Evolutionary conservation across 2,329 filamentous ascomycete genomes (phyloP), one percentile per base, ranked within the genome.

Genomic region (Epichloe bromicola): DNA sequence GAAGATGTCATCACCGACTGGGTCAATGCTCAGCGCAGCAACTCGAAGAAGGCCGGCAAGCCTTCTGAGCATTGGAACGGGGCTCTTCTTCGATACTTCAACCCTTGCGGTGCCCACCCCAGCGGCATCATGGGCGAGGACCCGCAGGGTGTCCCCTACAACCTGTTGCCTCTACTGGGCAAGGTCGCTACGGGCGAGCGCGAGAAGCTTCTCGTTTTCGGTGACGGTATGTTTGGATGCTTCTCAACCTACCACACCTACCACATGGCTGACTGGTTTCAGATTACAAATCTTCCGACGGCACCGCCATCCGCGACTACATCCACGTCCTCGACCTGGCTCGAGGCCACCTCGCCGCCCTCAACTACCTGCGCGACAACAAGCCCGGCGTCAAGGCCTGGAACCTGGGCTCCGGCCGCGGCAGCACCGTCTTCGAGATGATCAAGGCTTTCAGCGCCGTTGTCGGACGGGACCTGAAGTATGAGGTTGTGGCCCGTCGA

Each of bases 81-180:
- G 52, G 93, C 91, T 41, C 75, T 97, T 58, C 77, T 98, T 61
- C 82, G 93, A 61, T 98, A 98, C 75, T 98, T 98, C 76, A 98
- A 98, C 78, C 93, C 93, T 33, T 88, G 86, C 52, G 93, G 93
- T 62, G 85, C 89, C 51, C 93, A 98, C 70, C 93, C 94, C 46
- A 91, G 82, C 62, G 94, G 93, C 52, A 82, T 98, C 68, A 95
- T 98, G 89, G 93, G 93, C 60, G 93, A 98, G 74, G 93, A 98
- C 69, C 93, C 93, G 44, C 85, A 95, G 67, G 93, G 93, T 53
- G 81, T 96, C 20, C 93, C 93, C 1, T 97, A 88, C 78, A 98
- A 98, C 74, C 77, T 98, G 56, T 81, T 98, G 42, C 93, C 93
- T 17, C 76, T 98, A 54, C 80, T 98, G 23, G 93, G 91, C 51